These are phyloP conservation scores for Pestalotiopsis sp. DNA, from an alignment of 2,329 filamentous ascomycete species.

Conservation along the genomic window DNA sequence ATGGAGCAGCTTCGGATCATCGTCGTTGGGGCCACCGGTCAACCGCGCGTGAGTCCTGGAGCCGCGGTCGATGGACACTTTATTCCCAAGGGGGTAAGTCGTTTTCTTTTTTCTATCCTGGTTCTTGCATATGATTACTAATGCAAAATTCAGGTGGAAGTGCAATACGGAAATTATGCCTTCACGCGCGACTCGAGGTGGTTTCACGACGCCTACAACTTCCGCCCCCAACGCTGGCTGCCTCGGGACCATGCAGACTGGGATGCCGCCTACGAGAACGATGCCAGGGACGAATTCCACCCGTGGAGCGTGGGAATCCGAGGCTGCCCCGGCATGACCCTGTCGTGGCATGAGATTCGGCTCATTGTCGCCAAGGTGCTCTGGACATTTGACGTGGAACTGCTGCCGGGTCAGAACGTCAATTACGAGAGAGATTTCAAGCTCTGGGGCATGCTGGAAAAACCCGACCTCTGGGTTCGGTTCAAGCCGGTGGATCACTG, in stretches of 20 bases:
- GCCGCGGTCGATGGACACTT: constrained; percentile 26
- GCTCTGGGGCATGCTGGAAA: neutral
- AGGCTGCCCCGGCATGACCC: constrained; percentile 16
- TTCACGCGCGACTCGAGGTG: constrained; percentile 11
- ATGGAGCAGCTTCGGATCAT: constrained; percentile 23
- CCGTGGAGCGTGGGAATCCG: constrained; percentile 21
- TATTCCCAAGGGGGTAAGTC: constrained; percentile 22
- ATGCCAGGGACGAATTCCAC: constrained; percentile 17
- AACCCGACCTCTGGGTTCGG: neutral
- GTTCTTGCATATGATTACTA: neutral
- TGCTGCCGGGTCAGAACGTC: neutral
- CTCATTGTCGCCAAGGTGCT: neutral
- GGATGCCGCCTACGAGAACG: constrained; percentile 14
- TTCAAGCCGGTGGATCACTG: neutral
- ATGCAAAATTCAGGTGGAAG: neutral
- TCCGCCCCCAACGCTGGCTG: constrained; percentile 22
- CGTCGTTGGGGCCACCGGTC: constrained; percentile 17
- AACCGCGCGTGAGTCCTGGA: constrained; percentile 27
- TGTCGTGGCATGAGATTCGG: constrained; percentile 6
- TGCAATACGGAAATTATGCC: neutral
- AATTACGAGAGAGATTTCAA: neutral
- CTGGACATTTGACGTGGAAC: neutral
- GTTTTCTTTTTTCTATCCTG: neutral
- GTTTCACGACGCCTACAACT: constrained; percentile 15
- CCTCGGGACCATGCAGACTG: constrained; percentile 18